Base-by-base conservation (phyloP, 1,284 basidiomycete species). In the Moesziomyces sp. region DNA sequence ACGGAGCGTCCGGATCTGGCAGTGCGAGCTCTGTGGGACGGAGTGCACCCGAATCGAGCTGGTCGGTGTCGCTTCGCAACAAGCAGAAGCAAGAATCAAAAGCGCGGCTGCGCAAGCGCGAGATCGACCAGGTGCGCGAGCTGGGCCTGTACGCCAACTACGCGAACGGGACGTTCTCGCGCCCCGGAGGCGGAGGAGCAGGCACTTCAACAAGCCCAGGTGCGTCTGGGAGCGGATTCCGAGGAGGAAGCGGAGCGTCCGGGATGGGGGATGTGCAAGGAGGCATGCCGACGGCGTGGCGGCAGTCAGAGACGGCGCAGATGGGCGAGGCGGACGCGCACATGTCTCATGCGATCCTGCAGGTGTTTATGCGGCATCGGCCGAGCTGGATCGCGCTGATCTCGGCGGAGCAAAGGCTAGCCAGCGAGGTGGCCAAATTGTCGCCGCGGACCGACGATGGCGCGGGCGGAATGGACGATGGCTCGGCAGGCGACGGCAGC, bases 11-110 rank as follows among this genome's bases (percentile, higher is more conserved):
- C 2, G 49, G 44, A 26, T 35, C 26, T 8, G 30, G 35, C 11
- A 42, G 43, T 7, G 24, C 43, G 16, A 44, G 51, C 10, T 52
- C 63, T 24, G 50, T 48, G 11, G 48, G 53, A 5, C 57, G 63
- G 30, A 49, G 46, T 24, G 19, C 53, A 0, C 57, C 46, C 28
- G 63, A 60, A 42, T 19, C 57, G 3, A 60, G 49, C 34, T 66
- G 63, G 63, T 56, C 63, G 11, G 42, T 55, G 1, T 56, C 68
- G 2, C 48, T 66, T 11, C 69, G 69, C 40, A 72, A 72, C 52
- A 61, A 60, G 50, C 69, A 72, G 34, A 72, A 72, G 49, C 69
- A 72, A 42, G 69, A 72, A 23, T 72, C 69, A 5, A 72, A 72
- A 46, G 69, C 69, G 8, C 46, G 69, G 28, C 49, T 72, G 3